Evolutionary conservation across 495 filamentous ascomycete species (phyloP).

Genomic region (Tricharina praecox): DNA sequence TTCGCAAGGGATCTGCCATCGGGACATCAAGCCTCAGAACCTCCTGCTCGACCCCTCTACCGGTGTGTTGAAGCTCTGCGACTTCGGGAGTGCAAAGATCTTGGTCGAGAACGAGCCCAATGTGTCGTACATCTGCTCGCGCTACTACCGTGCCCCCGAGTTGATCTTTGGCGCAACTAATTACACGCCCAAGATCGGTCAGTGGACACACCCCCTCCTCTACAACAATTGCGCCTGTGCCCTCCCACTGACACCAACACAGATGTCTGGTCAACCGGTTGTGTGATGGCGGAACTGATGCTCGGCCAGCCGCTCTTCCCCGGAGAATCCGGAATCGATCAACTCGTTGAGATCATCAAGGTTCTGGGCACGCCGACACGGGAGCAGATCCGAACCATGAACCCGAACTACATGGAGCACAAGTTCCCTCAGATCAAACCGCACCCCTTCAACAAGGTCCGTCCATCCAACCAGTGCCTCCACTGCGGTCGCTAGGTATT

Average conservation of each 20-base stretch:
- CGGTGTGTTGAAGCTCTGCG: slow-evolving; percentile 90
- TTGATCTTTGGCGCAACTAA: slow-evolving; percentile 98
- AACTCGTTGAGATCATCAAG: slow-evolving; percentile 98
- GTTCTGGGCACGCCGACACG: slow-evolving; percentile 94
- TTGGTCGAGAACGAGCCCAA: slow-evolving; percentile 98
- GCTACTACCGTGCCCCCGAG: slow-evolving; percentile 95
- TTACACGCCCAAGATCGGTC: slow-evolving; percentile 99
- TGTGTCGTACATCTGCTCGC: slow-evolving; percentile 98
- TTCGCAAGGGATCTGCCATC: slow-evolving; percentile 96
- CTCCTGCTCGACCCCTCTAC: slow-evolving; percentile 78
- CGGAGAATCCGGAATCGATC: slow-evolving; percentile 97
- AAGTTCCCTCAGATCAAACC: slow-evolving; percentile 99
- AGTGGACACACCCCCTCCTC: slow-evolving; percentile 25
- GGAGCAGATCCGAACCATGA: slow-evolving; percentile 99
- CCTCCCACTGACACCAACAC: slow-evolving; percentile 12
- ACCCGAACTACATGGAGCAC: slow-evolving; percentile 99
- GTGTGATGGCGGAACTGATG: slow-evolving; percentile 99
- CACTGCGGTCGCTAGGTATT: too few relatives aligned
- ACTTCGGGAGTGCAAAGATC: slow-evolving; percentile 98
- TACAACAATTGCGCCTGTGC: slow-evolving; percentile 46
- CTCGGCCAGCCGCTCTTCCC: slow-evolving; percentile 95
- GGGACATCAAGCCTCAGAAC: slow-evolving; percentile 99
- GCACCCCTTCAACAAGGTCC: slow-evolving; percentile 89
- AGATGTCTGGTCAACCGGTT: slow-evolving; percentile 99
- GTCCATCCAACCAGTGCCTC: not conserved